These are phyloP conservation scores for Edaphochlamys debaryana DNA, from an alignment of 139 green algal genomes.

Conservation along the genomic window DNA sequence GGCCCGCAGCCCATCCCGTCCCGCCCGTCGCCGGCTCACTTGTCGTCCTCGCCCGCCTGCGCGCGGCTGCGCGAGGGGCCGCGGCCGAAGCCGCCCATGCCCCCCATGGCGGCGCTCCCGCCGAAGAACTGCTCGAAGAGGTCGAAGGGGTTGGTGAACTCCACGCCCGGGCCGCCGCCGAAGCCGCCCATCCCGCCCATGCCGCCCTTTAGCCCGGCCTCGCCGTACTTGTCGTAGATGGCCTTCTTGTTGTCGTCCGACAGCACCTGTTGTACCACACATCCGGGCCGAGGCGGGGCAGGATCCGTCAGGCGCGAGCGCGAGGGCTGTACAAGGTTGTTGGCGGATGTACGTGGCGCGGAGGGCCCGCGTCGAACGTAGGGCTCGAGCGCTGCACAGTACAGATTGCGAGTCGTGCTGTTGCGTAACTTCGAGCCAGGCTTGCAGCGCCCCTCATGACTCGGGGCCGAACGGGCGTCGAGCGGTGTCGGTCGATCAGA, in stretches of 20 bases:
- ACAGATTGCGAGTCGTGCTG: too few relatives aligned
- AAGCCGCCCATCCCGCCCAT: slow-evolving; percentile 72
- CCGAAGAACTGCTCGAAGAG: slow-evolving; percentile 99
- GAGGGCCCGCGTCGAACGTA: too few relatives aligned
- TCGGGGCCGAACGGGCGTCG: too few relatives aligned
- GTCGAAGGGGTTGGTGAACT: slow-evolving; percentile 97
- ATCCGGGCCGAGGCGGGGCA: too few relatives aligned
- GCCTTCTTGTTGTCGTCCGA: slow-evolving; percentile 95
- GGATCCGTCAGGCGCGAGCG: neutral
- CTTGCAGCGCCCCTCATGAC: too few relatives aligned
- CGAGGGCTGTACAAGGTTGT: neutral
- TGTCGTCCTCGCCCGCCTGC: slow-evolving; percentile 84
- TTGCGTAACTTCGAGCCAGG: too few relatives aligned
- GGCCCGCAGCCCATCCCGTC: too few relatives aligned
- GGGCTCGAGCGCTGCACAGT: too few relatives aligned
- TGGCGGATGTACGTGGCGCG: too few relatives aligned
- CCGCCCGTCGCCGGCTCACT: too few relatives aligned
- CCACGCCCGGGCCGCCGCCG: slow-evolving; percentile 54
- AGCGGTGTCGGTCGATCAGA: too few relatives aligned
- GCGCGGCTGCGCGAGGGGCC: slow-evolving; percentile 21
- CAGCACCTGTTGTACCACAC: slow-evolving; percentile 84
- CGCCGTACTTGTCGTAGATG: slow-evolving; percentile 97
- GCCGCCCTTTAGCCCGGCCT: slow-evolving; percentile 93
- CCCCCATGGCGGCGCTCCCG: slow-evolving; percentile 65
- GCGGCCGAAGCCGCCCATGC: slow-evolving; percentile 64